These are phyloP conservation scores for Colletotrichum shisoi DNA, from an alignment of 2,329 filamentous ascomycete species.

Conservation along the genomic window DNA sequence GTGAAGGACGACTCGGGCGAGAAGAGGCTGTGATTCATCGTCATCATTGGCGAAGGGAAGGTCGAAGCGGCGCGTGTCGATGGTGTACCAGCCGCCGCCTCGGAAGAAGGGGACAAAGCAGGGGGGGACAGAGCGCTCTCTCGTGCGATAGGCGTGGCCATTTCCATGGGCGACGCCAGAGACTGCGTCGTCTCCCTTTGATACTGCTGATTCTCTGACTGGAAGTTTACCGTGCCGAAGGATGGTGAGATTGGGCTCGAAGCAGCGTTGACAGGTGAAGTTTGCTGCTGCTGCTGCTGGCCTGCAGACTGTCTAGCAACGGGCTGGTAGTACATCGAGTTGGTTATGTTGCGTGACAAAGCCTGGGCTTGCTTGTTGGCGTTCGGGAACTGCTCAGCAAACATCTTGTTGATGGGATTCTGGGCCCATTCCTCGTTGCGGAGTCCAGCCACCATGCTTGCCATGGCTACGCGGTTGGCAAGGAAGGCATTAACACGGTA, in stretches of 20 bases:
- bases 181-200: constrained; percentile 22
- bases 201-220: constrained; percentile 41
- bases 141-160: constrained; percentile 35
- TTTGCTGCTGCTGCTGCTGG: constrained; percentile 18
- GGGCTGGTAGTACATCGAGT: constrained; percentile 36
- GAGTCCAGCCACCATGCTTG: constrained; percentile 49
- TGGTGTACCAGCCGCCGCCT: constrained; percentile 20
- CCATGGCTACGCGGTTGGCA: constrained; percentile 55
- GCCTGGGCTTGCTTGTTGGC: constrained; percentile 46
- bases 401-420: constrained; percentile 57
- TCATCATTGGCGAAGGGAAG: constrained; percentile 41
- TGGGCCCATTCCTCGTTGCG: constrained; percentile 52
- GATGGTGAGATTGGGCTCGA: constrained; percentile 26
- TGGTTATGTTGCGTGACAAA: constrained; percentile 38
- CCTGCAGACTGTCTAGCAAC: background rate
- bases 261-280: background rate
- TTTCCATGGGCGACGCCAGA: constrained; percentile 37
- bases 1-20: constrained; percentile 52
- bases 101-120: constrained; percentile 44
- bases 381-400: constrained; percentile 57
- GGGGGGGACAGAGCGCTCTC: constrained; percentile 43
- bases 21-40: constrained; percentile 42
- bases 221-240: constrained; percentile 33
- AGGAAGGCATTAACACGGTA: constrained; percentile 63
- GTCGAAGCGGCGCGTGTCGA: constrained; percentile 42